A percentile compares a stretch with the other conserved stretches of the same genome.
Conservation (phyloP, 768 basidiomycete genomes). For the Hemileccinum rubropunctum region DNA sequence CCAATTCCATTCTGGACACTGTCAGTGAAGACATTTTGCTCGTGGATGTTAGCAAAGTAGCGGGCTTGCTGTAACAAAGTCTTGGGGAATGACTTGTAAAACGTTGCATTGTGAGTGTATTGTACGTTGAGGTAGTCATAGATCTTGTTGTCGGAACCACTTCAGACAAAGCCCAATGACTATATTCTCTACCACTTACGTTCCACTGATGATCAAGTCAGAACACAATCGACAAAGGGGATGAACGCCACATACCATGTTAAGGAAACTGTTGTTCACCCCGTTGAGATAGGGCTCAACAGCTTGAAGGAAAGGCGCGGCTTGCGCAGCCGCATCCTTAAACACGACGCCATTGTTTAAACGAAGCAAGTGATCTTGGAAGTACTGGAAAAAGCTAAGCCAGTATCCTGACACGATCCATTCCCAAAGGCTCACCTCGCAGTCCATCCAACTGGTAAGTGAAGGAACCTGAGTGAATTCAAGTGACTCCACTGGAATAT, state of each 20-base stretch:
- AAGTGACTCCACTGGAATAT: conserved; percentile 60
- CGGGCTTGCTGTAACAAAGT: conserved; percentile 70
- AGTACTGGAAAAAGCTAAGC: conserved; percentile 20
- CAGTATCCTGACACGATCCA: neutral
- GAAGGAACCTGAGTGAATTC: conserved; percentile 59
- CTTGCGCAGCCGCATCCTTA: conserved; percentile 51
- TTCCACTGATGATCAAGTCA: conserved; percentile 55
- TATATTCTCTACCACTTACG: conserved; percentile 39
- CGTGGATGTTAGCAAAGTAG: conserved; percentile 73
- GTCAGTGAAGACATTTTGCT: conserved; percentile 70
- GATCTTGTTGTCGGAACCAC: conserved; percentile 40
- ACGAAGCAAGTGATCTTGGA: conserved; percentile 24
- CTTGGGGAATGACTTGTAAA: conserved; percentile 66
- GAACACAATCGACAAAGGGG: conserved; percentile 3
- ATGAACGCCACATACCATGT: conserved; percentile 49
- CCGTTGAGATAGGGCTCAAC: conserved; percentile 69
- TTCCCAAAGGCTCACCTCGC: conserved; percentile 36
- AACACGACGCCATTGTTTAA: conserved; percentile 38
- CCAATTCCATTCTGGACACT: conserved; percentile 57
- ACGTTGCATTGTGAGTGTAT: conserved; percentile 78
- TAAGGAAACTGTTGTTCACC: conserved; percentile 58
- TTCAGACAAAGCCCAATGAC: neutral
- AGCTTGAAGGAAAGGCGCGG: conserved; percentile 61
- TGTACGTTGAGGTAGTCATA: conserved; percentile 77
- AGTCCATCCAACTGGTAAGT: conserved; percentile 75